Evolutionary conservation across 257 asterid genomes (phyloP).

Genomic region (Solanum tarijense): DNA sequence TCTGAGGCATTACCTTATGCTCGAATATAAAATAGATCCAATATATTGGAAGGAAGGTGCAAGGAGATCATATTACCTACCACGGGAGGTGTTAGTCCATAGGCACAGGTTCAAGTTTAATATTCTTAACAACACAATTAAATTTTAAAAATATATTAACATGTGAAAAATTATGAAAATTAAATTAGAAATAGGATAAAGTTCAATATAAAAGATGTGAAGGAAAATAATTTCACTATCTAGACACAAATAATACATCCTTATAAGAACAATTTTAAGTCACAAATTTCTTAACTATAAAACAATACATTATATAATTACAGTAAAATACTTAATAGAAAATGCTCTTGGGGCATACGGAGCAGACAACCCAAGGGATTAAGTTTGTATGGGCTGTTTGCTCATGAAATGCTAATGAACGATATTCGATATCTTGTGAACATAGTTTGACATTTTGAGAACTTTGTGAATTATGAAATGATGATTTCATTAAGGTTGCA

Average conservation of each 20-base stretch:
- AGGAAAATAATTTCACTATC: background rate
- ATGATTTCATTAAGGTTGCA: background rate
- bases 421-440: background rate
- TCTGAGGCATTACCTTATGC: background rate
- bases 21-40: background rate
- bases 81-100: background rate
- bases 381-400: background rate
- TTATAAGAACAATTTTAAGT: background rate
- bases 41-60: background rate
- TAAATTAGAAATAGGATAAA: background rate
- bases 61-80: background rate
- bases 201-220: background rate
- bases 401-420: background rate
- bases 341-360: background rate
- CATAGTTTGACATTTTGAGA: background rate
- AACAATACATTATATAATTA: background rate
- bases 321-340: background rate
- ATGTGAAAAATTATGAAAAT: background rate
- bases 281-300: background rate
- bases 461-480: background rate
- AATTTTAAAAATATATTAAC: too few species aligned
- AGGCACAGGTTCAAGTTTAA: background rate
- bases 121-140: background rate
- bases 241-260: background rate
- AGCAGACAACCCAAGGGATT: background rate